A percentile compares a stretch with the other conserved stretches of the same genome.
These are phyloP conservation scores for Trichophyton verrucosum DNA, from an alignment of 2,329 filamentous ascomycete genomes.

Conservation along the genomic window DNA sequence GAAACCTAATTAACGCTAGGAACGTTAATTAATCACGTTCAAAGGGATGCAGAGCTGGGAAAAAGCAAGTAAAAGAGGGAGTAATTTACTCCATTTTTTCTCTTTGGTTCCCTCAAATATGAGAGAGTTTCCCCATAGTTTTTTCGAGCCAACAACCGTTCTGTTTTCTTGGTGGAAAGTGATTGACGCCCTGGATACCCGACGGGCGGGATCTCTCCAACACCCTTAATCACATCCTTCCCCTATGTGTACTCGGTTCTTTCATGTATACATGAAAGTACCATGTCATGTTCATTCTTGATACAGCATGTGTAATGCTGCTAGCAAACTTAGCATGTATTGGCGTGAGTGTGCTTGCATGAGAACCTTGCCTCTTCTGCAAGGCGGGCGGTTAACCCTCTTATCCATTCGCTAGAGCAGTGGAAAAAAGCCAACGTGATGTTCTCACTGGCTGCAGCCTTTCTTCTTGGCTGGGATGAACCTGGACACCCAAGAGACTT, in stretches of 20 bases:
- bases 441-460: neutral
- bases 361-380: neutral
- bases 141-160: neutral
- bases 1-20: conserved; percentile 1
- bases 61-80: neutral
- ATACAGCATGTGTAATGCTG: neutral
- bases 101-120: neutral
- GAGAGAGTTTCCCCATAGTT: neutral
- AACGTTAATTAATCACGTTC: neutral
- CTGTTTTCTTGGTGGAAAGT: neutral
- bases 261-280: neutral
- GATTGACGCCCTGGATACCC: neutral
- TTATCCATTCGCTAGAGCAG: neutral
- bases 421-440: neutral
- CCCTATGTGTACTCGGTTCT: neutral
- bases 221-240: too few species aligned
- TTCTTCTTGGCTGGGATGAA: neutral
- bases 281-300: neutral
- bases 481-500: neutral
- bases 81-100: neutral
- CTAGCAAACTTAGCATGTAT: neutral
- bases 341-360: neutral
- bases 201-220: neutral
- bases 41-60: neutral
- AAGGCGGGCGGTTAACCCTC: conserved; percentile 1